Evolutionary conservation across 345 rosid genomes (phyloP).

Genomic region (Abelmoschus esculentus): DNA sequence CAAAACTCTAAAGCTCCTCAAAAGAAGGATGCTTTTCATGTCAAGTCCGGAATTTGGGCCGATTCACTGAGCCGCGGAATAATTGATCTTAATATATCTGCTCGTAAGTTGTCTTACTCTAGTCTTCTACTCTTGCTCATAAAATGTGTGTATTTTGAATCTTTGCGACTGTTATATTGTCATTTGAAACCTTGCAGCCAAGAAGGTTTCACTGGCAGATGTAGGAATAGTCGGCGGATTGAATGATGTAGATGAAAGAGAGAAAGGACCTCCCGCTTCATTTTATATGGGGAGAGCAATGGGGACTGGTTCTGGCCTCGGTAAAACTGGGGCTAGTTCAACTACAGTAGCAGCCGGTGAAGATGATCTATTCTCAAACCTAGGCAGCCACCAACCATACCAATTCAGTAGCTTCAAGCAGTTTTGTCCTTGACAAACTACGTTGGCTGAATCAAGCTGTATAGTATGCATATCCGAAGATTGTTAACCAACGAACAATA

Average conservation of each 20-base stretch:
- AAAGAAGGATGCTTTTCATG: conserved; percentile 35
- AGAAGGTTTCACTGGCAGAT: conserved; percentile 77
- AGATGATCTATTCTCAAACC: conserved; percentile 56
- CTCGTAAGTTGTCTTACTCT: conserved; percentile 52
- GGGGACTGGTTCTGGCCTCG: conserved; percentile 55
- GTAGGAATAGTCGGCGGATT: conserved; percentile 77
- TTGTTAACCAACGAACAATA: too few species aligned
- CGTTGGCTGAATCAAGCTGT: too few species aligned
- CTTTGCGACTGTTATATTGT: too few species aligned
- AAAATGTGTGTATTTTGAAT: neutral
- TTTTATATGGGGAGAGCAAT: conserved; percentile 47
- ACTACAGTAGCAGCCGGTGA: conserved; percentile 25
- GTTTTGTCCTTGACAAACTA: too few species aligned
- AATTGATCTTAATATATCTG: conserved; percentile 94
- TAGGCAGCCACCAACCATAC: conserved; percentile 44
- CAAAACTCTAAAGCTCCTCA: conserved; percentile 33
- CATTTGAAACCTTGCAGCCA: conserved; percentile 49
- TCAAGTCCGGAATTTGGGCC: conserved; percentile 22
- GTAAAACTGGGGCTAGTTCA: conserved; percentile 49
- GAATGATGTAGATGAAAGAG: conserved; percentile 54
- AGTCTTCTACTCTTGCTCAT: neutral
- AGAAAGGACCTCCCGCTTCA: conserved; percentile 52
- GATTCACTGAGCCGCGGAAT: conserved; percentile 95
- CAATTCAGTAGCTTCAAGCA: conserved; percentile 49
- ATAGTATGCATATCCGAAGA: too few species aligned